Percentiles rank a stretch among this genome's conserved stretches.
These are phyloP conservation scores for Toxoplasma gondii DNA, from an alignment of 169 alveolate genomes.

Conservation along the genomic window DNA sequence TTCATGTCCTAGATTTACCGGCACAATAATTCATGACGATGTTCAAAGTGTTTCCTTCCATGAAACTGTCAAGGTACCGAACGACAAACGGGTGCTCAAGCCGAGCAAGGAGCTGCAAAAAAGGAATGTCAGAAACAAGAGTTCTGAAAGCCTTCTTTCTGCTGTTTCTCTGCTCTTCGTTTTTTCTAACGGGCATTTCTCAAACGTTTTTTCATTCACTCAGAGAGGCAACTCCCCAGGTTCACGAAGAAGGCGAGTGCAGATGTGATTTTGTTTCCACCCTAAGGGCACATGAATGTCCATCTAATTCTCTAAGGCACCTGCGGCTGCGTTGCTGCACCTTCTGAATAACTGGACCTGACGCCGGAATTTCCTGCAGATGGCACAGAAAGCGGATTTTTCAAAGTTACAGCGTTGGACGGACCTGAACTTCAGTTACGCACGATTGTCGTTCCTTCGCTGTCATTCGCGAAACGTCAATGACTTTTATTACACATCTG, in stretches of 20 bases:
- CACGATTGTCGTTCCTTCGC: slow-evolving; percentile 82
- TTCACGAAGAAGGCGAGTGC: no score
- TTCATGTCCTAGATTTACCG: slow-evolving; percentile 76
- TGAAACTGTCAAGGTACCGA: slow-evolving; percentile 90
- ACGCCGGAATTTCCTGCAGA: no score
- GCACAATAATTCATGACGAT: slow-evolving; percentile 91
- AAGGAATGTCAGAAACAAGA: not conserved
- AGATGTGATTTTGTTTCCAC: no score
- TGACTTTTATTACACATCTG: slow-evolving; percentile 85
- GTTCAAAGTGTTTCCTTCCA: slow-evolving; percentile 86
- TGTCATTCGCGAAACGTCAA: slow-evolving; percentile 83
- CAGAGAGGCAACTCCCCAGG: no score
- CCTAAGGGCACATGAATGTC: no score
- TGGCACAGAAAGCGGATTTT: no score
- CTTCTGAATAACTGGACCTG: no score
- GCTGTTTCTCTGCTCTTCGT: no score
- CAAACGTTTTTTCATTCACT: no score
- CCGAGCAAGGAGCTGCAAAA: slow-evolving; percentile 82
- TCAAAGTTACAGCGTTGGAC: not conserved
- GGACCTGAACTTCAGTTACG: slow-evolving; percentile 82
- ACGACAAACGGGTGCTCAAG: slow-evolving; percentile 93
- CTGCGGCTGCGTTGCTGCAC: no score
- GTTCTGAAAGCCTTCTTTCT: not conserved
- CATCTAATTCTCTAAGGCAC: no score
- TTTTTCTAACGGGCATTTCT: not conserved